Evolutionary conservation across 2,329 filamentous ascomycete genomes (phyloP), one percentile per base, ranked within the genome.

Genomic region (Pestalotiopsis sp.): DNA sequence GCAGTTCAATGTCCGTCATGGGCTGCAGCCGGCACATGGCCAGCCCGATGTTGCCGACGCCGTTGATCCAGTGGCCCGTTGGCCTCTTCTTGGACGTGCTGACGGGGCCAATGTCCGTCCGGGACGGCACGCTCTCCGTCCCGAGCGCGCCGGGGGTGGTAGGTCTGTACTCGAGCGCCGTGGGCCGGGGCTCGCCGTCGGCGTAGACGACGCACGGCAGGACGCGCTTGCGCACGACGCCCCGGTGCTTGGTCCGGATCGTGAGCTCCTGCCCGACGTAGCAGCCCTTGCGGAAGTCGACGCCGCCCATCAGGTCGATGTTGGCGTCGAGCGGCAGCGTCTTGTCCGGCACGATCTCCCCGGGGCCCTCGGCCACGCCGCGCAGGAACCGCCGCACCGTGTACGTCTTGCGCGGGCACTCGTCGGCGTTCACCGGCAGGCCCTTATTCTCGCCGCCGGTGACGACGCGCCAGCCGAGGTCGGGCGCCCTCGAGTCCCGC

Each of bases 261-360:
- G 96, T 98, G 71, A 99, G 87, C 80, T 99, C 96, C 81, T 99
- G 96, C 0, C 96, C 96, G 7, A 98, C 90, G 80, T 99, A 99
- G 82, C 96, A 99, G 7, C 96, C 96, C 83, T 99, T 99, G 77
- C 90, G 90, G 83, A 96, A 99, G 81, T 98, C 93, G 73, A 99
- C 91, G 31, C 90, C 96, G 62, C 88, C 87, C 86, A 93, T 93
- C 69, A 93, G 82, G 80, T 99, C 96, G 78, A 98, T 87, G 79
- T 98, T 98, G 77, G 87, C 91, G 81, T 98, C 95, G 80, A 95
- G 91, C 1, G 96, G 95, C 67, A 99, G 84, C 0, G 94, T 90
- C 20, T 86, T 83, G 72, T 92, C 92, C 69, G 86, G 82, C 6
- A 88, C 79, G 23, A 99, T 90, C 83, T 99, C 96, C 17, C 82